Conservation (phyloP, 2,329 filamentous ascomycete species). For the Xylaria sp. region DNA sequence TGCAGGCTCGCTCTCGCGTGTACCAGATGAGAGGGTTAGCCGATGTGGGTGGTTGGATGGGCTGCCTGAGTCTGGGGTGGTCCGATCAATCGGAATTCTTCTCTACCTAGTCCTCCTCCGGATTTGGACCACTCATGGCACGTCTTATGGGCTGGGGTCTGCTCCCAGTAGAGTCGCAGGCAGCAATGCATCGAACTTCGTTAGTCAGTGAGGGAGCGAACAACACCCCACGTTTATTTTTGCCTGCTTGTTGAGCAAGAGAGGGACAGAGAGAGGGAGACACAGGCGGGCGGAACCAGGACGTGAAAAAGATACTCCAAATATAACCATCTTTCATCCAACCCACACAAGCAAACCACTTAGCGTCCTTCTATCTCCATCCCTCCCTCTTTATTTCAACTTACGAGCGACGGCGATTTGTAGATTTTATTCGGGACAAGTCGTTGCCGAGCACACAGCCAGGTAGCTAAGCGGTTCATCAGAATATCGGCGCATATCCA, state of each 20-base stretch:
- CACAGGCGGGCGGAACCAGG: neutral
- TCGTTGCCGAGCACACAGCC: neutral
- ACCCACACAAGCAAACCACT: neutral
- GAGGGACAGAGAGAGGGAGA: neutral
- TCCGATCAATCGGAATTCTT: conserved; percentile 29
- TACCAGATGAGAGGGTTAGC: conserved; percentile 8
- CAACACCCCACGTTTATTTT: conserved; percentile 21
- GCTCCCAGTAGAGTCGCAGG: conserved; percentile 8
- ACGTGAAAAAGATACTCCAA: neutral
- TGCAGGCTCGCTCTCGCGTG: conserved; percentile 20
- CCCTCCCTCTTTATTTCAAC: neutral
- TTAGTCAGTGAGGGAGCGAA: conserved; percentile 8
- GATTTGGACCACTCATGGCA: conserved; percentile 18
- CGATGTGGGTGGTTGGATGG: neutral
- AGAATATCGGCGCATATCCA: too few species aligned
- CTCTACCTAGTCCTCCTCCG: conserved; percentile 14
- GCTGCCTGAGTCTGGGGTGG: conserved; percentile 21
- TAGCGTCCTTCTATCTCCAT: neutral
- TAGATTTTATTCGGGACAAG: too few species aligned
- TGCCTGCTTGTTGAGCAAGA: neutral
- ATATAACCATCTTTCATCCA: conserved; percentile 7
- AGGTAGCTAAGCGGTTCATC: neutral
- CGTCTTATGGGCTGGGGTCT: conserved; percentile 18
- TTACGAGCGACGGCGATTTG: neutral
- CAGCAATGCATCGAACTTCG: conserved; percentile 16